These are phyloP conservation scores for Aspergillus arachidicola DNA, from an alignment of 2,329 filamentous ascomycete genomes.

Conservation along the genomic window DNA sequence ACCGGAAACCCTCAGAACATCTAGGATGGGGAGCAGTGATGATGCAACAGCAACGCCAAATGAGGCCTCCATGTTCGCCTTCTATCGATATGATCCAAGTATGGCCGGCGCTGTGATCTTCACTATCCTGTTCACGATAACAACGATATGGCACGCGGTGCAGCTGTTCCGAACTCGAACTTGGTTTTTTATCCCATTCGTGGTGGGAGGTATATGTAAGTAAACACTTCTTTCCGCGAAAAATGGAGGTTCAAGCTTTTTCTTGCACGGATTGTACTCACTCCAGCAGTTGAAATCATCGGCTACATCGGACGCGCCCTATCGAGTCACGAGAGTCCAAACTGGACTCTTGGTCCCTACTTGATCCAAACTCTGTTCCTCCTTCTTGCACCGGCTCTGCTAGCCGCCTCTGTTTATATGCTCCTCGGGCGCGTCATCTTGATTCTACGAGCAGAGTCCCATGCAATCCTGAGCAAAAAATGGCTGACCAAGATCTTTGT, in stretches of 20 bases:
- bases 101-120: not conserved
- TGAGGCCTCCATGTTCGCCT: not conserved
- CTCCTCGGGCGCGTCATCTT: slow-evolving; percentile 28
- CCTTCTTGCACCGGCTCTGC: slow-evolving; percentile 29
- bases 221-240: not conserved
- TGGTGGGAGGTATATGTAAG: slow-evolving; percentile 36
- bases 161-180: slow-evolving; percentile 20
- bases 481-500: slow-evolving; percentile 46
- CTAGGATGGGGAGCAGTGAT: no score
- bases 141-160: slow-evolving; percentile 15
- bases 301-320: slow-evolving; percentile 32
- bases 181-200: slow-evolving; percentile 41
- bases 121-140: not conserved
- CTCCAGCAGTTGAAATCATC: slow-evolving; percentile 47
- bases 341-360: slow-evolving; percentile 26
- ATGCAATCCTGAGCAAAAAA: slow-evolving; percentile 33
- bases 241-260: no score
- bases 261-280: not conserved
- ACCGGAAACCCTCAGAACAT: no score
- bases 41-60: no score
- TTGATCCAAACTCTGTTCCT: slow-evolving; percentile 38
- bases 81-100: not conserved
- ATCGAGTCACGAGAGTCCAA: slow-evolving; percentile 7
- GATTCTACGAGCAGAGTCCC: slow-evolving; percentile 34
- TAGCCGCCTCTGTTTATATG: no score